These are phyloP conservation scores for Teratosphaeria gauchensis DNA, from an alignment of 2,329 filamentous ascomycete genomes.

Conservation along the genomic window DNA sequence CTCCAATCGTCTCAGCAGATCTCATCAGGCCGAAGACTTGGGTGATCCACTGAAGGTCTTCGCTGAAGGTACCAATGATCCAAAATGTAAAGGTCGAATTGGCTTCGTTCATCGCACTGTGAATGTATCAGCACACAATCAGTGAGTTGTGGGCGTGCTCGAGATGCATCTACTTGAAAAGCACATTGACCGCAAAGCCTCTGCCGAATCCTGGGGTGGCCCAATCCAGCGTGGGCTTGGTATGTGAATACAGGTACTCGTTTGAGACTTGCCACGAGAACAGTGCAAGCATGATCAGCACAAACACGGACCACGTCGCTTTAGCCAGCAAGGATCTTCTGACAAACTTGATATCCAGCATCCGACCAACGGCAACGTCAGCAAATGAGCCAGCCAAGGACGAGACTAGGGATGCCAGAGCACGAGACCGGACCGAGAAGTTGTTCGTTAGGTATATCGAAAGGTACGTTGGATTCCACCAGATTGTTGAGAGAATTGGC, in stretches of 20 bases:
- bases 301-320: slow-evolving; percentile 36
- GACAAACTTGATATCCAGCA: background rate
- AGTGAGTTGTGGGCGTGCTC: background rate
- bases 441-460: background rate
- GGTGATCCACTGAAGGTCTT: background rate
- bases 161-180: background rate
- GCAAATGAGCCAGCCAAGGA: background rate
- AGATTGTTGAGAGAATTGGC: background rate
- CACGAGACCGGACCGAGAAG: background rate
- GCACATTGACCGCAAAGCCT: slow-evolving; percentile 42
- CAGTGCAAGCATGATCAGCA: slow-evolving; percentile 49
- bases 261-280: slow-evolving; percentile 47
- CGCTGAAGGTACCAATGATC: background rate
- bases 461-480: background rate
- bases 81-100: background rate
- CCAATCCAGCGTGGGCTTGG: slow-evolving; percentile 59
- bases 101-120: background rate
- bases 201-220: slow-evolving; percentile 51
- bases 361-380: background rate
- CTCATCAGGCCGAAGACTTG: background rate
- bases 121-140: background rate
- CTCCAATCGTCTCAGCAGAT: background rate
- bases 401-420: background rate
- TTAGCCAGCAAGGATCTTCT: background rate
- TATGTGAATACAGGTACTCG: slow-evolving; percentile 40